Percentiles rank a stretch among this genome's conserved stretches.
phyloP scores from a whole-genome alignment of 345 rosid species.

The Raphanus sativus region DNA sequence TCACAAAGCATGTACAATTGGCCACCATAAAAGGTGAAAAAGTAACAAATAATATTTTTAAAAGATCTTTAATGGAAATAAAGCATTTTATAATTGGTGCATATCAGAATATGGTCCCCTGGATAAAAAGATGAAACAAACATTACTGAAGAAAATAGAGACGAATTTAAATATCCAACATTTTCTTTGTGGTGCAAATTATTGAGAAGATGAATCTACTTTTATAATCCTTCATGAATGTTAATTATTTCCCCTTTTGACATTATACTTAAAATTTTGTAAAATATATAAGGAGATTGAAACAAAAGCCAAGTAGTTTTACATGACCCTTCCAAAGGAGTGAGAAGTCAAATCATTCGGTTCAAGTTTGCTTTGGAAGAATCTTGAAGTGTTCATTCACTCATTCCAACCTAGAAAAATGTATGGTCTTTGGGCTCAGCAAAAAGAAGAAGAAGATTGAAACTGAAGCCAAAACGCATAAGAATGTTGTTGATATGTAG shows the following conservation, averaged over 20 bases:
- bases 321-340: neutral
- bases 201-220: neutral
- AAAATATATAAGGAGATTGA: neutral
- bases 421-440: neutral
- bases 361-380: neutral
- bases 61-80: conserved; percentile 21
- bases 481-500: conserved; percentile 3
- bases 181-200: conserved; percentile 13
- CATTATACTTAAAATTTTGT: neutral
- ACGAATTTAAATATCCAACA: neutral
- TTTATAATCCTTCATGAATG: neutral
- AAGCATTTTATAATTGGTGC: conserved; percentile 26
- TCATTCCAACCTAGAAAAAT: neutral
- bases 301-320: neutral
- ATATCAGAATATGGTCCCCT: conserved; percentile 20
- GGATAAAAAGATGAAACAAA: conserved; percentile 8
- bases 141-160: neutral
- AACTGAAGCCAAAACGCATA: conserved; percentile 7
- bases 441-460: neutral
- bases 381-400: neutral
- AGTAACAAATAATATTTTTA: neutral
- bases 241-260: neutral
- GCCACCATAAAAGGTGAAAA: neutral
- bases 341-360: neutral
- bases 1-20: neutral